These are phyloP conservation scores for Mortierella sp. DNA, from an alignment of 371 early-diverging fungal genomes.

Conservation along the genomic window DNA sequence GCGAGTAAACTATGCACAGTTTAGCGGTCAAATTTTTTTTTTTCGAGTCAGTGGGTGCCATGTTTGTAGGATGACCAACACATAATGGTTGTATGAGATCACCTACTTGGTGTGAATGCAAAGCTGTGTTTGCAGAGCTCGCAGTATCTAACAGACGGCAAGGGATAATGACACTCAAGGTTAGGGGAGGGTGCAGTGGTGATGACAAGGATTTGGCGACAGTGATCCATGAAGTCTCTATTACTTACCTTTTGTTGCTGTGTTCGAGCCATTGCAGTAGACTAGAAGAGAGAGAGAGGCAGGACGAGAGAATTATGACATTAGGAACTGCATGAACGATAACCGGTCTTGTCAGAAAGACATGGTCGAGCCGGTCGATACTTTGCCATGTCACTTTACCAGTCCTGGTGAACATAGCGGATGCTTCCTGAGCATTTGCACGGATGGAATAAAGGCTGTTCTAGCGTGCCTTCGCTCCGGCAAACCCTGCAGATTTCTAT, in stretches of 20 bases:
- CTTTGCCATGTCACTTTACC: conserved; percentile 61
- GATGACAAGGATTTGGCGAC: background rate
- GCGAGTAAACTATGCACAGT: conserved; percentile 70
- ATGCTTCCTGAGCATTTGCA: conserved; percentile 97
- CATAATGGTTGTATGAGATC: background rate
- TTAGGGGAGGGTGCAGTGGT: conserved; percentile 1
- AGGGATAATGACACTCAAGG: background rate
- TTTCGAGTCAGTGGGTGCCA: background rate
- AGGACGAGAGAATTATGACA: conserved; percentile 15
- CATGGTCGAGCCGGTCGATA: background rate
- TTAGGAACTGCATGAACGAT: background rate
- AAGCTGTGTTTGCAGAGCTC: conserved; percentile 92
- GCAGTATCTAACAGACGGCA: conserved; percentile 72
- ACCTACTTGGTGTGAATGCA: conserved; percentile 86
- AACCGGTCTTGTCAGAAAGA: too few species aligned
- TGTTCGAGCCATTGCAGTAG: conserved; percentile 91
- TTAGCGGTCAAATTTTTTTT: background rate
- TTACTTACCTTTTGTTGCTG: conserved; percentile 78
- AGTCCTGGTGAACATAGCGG: conserved; percentile 90
- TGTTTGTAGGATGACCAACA: background rate
- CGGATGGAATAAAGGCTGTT: conserved; percentile 91
- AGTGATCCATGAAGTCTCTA: background rate
- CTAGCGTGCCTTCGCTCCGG: conserved; percentile 81
- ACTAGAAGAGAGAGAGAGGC: conserved; percentile 60
- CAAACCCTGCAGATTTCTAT: conserved; percentile 93